Conservation (phyloP, 2,329 filamentous ascomycete species). For the Aspergillus terreus region DNA sequence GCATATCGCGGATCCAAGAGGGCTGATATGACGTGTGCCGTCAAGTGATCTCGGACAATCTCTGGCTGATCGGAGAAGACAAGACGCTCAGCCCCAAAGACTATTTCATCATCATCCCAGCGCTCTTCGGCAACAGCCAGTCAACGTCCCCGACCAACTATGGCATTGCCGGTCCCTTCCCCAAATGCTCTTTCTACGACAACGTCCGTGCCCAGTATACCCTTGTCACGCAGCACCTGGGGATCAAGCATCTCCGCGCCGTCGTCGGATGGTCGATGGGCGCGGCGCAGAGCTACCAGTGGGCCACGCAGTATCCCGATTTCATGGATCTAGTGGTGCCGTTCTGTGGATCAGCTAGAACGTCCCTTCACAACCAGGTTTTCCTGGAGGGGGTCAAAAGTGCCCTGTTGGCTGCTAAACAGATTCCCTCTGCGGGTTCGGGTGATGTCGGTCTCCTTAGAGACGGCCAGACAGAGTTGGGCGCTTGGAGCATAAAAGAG, state of each 20-base stretch:
- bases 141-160: constrained; percentile 66
- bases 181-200: constrained; percentile 62
- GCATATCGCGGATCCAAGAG: constrained; percentile 9
- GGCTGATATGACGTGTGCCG: neutral
- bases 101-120: constrained; percentile 67
- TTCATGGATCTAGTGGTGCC: constrained; percentile 64
- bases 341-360: constrained; percentile 64
- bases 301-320: constrained; percentile 59
- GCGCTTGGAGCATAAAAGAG: constrained; percentile 52
- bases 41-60: constrained; percentile 61
- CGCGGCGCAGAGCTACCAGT: constrained; percentile 63
- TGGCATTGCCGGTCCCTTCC: constrained; percentile 53
- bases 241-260: constrained; percentile 57
- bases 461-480: constrained; percentile 36
- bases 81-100: constrained; percentile 62
- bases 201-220: constrained; percentile 65
- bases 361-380: constrained; percentile 64
- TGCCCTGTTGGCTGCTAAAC: constrained; percentile 56
- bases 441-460: constrained; percentile 43
- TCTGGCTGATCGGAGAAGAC: constrained; percentile 67
- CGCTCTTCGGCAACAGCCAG: constrained; percentile 66
- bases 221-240: constrained; percentile 61
- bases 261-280: constrained; percentile 72
- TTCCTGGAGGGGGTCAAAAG: constrained; percentile 64
- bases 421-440: constrained; percentile 50